These are phyloP conservation scores for Aspergillus steynii DNA, from an alignment of 495 filamentous ascomycete genomes.

Conservation along the genomic window DNA sequence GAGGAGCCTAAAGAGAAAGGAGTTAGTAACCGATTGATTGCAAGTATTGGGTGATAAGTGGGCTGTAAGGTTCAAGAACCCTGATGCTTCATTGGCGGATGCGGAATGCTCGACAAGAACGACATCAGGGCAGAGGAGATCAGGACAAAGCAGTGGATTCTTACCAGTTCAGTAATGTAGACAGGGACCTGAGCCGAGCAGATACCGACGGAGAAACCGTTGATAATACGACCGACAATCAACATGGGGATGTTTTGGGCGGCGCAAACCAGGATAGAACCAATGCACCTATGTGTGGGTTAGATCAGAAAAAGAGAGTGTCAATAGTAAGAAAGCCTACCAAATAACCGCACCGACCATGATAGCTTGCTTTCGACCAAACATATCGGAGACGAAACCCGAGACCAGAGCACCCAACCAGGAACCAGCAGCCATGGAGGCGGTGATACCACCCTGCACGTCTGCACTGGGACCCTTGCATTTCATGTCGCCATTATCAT, in stretches of 20 bases:
- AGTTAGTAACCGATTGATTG: background rate
- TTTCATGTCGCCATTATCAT: constrained; percentile 22
- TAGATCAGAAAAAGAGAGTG: constrained; percentile 4
- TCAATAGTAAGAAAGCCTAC: constrained; percentile 34
- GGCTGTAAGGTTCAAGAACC: background rate
- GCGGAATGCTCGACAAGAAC: background rate
- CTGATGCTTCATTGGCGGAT: background rate
- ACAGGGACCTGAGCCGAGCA: constrained; percentile 79
- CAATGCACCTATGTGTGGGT: constrained; percentile 47
- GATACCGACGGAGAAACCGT: constrained; percentile 74
- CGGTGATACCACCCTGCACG: constrained; percentile 61
- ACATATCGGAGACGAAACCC: constrained; percentile 63
- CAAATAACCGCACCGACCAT: constrained; percentile 64
- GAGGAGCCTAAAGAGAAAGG: constrained; percentile 47
- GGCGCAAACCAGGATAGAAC: constrained; percentile 68
- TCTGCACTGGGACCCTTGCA: constrained; percentile 51
- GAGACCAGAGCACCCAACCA: constrained; percentile 71
- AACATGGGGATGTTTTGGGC: constrained; percentile 74
- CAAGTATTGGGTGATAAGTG: background rate
- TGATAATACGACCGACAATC: constrained; percentile 72
- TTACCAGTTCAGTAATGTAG: constrained; percentile 68
- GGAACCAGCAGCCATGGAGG: constrained; percentile 73
- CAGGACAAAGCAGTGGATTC: background rate
- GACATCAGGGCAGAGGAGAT: background rate
- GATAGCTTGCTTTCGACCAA: constrained; percentile 69